Base-by-base conservation (phyloP, 23 red algal genomes). In the Gracilariopsis chorda region DNA sequence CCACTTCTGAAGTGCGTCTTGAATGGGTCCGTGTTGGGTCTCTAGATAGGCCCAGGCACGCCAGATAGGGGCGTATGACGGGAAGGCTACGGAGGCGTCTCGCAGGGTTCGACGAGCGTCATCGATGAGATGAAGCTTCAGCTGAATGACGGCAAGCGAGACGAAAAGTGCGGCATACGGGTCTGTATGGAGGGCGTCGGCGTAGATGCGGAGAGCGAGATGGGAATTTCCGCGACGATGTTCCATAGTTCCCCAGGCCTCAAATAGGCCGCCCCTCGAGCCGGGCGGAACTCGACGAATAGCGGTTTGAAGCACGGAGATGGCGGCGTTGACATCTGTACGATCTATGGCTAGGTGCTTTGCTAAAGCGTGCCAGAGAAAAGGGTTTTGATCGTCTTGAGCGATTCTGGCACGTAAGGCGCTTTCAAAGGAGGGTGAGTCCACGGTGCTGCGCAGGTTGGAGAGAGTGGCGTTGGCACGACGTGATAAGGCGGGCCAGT, bases 341-440 rank as follows among this genome's bases (percentile, higher is more conserved):
- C 68, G 86, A 30, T 45, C 25, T 19, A 36, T 28, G 86, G 73
- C 68, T 5, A 80, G 86, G 33, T 75, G 83, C 83, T 72, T 74
- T 16, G 63, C 63, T 9, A 80, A 24, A 21, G 86, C 69, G 55
- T 78, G 86, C 86, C 86, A 90, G n/a, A 88, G 62, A 62, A 88
- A 88, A 49, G 83, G 83, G 65, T 88, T 88, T 3, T 48, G 49
- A 0, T 61, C 21, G 28, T 72, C 64, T 24, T 20, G 46, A 29
- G 21, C 24, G 21, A 76, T 76, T 29, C 63, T 40, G 25, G 63
- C 43, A 25, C 48, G 83, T 29, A 88, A 33, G 83, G 83, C 63
- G 46, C 28, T 5, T 20, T 51, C 13, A 21, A 73, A 75, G 48
- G 59, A 34, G 33, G 83, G 29, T n/a, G 80, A n/a, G 60, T 65